Evolutionary conservation across 495 filamentous ascomycete genomes (phyloP).

Genomic region (Aspergillus wentii): DNA sequence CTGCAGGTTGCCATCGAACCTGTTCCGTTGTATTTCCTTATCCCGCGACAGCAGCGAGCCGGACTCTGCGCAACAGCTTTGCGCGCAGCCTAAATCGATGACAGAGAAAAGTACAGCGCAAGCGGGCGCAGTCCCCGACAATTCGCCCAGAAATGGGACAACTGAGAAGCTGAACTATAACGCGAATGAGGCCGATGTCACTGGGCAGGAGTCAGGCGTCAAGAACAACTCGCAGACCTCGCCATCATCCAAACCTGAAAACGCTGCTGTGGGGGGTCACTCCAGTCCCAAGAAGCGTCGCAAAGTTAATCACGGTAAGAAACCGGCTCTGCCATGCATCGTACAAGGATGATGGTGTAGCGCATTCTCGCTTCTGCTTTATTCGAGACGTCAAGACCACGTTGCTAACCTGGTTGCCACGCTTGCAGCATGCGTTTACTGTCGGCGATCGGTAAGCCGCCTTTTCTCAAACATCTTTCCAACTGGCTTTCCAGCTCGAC

Average conservation of each 20-base stretch:
- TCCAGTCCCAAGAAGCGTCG: conserved; percentile 87
- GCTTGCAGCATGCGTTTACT: conserved; percentile 91
- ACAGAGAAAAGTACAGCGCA: conserved; percentile 31
- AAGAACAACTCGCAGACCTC: conserved; percentile 25
- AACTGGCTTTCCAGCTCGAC: no score
- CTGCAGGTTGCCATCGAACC: conserved; percentile 21
- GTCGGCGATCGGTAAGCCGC: conserved; percentile 90
- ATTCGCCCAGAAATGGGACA: conserved; percentile 15
- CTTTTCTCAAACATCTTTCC: no score
- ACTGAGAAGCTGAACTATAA: conserved; percentile 8
- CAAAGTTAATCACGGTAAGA: conserved; percentile 98
- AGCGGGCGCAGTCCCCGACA: conserved; percentile 23
- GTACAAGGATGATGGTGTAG: conserved; percentile 25
- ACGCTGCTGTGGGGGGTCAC: conserved; percentile 30
- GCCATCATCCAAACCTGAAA: conserved; percentile 34
- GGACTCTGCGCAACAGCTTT: conserved; percentile 27
- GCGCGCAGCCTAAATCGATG: conserved; percentile 27
- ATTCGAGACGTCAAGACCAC: conserved; percentile 22
- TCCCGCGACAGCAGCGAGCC: conserved; percentile 14
- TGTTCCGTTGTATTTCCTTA: conserved; percentile 8
- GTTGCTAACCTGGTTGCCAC: conserved; percentile 22
- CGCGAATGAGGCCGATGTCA: conserved; percentile 9
- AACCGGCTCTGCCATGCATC: conserved; percentile 18
- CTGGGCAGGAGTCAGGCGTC: conserved; percentile 23
- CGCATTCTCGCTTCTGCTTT: conserved; percentile 23